These are phyloP conservation scores for Ustilago hordei DNA, from an alignment of 1,284 basidiomycete species.

Conservation along the genomic window DNA sequence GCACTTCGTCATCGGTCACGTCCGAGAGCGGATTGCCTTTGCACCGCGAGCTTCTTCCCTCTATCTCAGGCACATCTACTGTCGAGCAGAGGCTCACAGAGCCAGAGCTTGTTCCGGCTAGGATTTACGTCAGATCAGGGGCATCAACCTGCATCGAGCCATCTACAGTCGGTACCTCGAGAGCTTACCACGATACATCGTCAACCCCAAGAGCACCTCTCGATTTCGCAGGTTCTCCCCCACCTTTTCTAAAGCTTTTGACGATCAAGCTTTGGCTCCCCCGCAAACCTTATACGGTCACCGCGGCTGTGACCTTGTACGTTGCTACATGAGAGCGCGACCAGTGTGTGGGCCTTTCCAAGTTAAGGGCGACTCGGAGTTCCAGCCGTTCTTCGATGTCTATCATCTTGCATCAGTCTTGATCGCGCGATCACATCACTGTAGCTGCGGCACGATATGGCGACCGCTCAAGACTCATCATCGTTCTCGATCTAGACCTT, in stretches of 20 bases:
- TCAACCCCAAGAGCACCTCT: not conserved
- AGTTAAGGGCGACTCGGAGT: not conserved
- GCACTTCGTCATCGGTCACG: conserved; percentile 10
- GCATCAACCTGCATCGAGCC: conserved; percentile 14
- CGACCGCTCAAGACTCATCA: not conserved
- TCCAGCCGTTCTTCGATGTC: conserved; percentile 12
- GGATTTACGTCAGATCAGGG: conserved; percentile 8
- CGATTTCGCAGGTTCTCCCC: not conserved
- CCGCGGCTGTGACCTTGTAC: conserved; percentile 8
- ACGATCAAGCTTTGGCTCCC: conserved; percentile 19
- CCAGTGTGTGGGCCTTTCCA: not conserved
- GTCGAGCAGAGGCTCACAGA: conserved; percentile 8
- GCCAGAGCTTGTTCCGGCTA: conserved; percentile 12
- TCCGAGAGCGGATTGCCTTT: conserved; percentile 9
- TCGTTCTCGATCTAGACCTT: not conserved
- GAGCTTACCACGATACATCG: conserved; percentile 33
- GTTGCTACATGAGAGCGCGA: conserved; percentile 3
- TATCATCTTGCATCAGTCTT: not conserved
- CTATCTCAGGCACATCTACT: not conserved
- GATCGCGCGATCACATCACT: not conserved
- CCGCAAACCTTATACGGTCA: conserved; percentile 3
- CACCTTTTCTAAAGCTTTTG: conserved; percentile 8
- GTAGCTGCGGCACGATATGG: not conserved
- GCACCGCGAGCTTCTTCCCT: conserved; percentile 15
- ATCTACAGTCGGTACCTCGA: conserved; percentile 29